phyloP scores from a whole-genome alignment of 1,284 basidiomycete genomes.

The Phellinidium pouzarii region DNA sequence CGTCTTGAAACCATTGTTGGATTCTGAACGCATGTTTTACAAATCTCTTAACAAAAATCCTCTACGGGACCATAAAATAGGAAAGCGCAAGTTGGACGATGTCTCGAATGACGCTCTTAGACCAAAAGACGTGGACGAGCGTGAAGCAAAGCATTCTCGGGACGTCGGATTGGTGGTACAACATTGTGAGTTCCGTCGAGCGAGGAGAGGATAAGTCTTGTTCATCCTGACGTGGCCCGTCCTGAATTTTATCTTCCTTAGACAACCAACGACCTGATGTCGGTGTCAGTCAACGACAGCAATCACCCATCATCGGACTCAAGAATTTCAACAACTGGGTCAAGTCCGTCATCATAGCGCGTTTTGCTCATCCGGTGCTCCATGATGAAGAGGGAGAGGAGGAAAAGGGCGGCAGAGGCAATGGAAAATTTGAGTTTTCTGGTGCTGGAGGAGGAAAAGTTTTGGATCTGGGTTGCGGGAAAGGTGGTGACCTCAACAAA shows the following conservation, averaged over 20 bases:
- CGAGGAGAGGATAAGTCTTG: not conserved
- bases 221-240: slow-evolving; percentile 3
- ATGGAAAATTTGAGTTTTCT: slow-evolving; percentile 5
- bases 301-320: slow-evolving; percentile 94
- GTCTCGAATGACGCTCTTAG: slow-evolving; percentile 26
- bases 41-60: slow-evolving; percentile 52
- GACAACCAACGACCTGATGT: slow-evolving; percentile 93
- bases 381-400: slow-evolving; percentile 27
- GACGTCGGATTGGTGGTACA: slow-evolving; percentile 64
- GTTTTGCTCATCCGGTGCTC: slow-evolving; percentile 68
- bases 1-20: slow-evolving; percentile 58
- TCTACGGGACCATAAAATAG: slow-evolving; percentile 43
- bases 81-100: slow-evolving; percentile 26
- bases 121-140: slow-evolving; percentile 27
- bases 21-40: slow-evolving; percentile 55
- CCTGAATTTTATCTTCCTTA: slow-evolving; percentile 28
- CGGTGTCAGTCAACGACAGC: slow-evolving; percentile 74
- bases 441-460: slow-evolving; percentile 56
- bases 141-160: slow-evolving; percentile 46
- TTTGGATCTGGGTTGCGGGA: slow-evolving; percentile 95
- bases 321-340: slow-evolving; percentile 99
- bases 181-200: slow-evolving; percentile 52
- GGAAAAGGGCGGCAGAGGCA: slow-evolving; percentile 30
- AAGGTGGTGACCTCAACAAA: slow-evolving; percentile 95
- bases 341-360: slow-evolving; percentile 89